phyloP scores from a whole-genome alignment of 257 asterid genomes.

The Gynochthodes officinalis region DNA sequence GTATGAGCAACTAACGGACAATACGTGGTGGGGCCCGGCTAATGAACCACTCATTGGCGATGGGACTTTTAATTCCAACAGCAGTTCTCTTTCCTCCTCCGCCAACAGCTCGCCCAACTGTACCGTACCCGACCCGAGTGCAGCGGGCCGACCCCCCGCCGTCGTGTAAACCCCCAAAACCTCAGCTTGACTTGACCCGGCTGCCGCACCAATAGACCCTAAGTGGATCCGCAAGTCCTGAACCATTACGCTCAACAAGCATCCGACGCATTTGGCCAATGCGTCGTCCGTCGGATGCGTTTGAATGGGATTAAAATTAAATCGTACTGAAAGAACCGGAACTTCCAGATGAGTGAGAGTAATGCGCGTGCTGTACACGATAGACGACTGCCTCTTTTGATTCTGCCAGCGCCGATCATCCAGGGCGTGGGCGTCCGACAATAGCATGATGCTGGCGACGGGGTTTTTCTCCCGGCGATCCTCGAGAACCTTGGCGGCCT shows the following conservation, averaged over 20 bases:
- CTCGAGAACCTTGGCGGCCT: slow-evolving; percentile 88
- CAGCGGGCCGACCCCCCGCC: slow-evolving; percentile 47
- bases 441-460: slow-evolving; percentile 57
- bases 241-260: slow-evolving; percentile 41
- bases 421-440: slow-evolving; percentile 57
- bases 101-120: slow-evolving; percentile 75
- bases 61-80: slow-evolving; percentile 84
- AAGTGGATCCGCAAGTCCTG: slow-evolving; percentile 67
- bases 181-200: slow-evolving; percentile 64
- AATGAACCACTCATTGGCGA: slow-evolving; percentile 34
- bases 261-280: slow-evolving; percentile 40
- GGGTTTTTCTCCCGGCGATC: slow-evolving; percentile 89
- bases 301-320: slow-evolving; percentile 31
- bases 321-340: slow-evolving; percentile 58
- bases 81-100: slow-evolving; percentile 70
- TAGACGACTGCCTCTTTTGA: slow-evolving; percentile 22
- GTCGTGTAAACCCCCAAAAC: slow-evolving; percentile 61
- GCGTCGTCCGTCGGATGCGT: slow-evolving; percentile 34
- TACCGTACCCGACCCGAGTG: slow-evolving; percentile 53
- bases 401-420: slow-evolving; percentile 28
- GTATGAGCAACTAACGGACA: slow-evolving; percentile 80
- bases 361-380: slow-evolving; percentile 61
- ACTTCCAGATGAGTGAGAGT: slow-evolving; percentile 44
- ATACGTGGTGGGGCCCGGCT: slow-evolving; percentile 73
- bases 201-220: slow-evolving; percentile 31